phyloP scores from a whole-genome alignment of 805 yeast genomes.

The Zygosaccharomyces lentus region DNA sequence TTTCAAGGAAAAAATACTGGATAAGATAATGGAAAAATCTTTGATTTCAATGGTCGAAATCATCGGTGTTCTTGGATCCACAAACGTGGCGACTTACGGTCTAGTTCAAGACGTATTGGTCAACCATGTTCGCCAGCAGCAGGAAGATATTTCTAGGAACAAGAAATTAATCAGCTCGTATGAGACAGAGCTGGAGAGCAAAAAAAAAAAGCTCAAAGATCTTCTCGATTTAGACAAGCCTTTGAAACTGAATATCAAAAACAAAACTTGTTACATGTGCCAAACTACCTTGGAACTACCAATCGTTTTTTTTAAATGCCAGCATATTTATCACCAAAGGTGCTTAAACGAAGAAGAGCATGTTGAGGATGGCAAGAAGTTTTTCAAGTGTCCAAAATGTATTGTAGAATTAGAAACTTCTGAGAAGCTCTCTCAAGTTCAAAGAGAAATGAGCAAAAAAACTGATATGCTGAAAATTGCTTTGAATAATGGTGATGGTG shows the following conservation, averaged over 20 bases:
- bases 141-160: slow-evolving; percentile 65
- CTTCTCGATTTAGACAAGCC: slow-evolving; percentile 39
- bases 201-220: slow-evolving; percentile 49
- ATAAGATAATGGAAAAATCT: slow-evolving; percentile 47
- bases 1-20: slow-evolving; percentile 44
- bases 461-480: slow-evolving; percentile 58
- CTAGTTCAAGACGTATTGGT: slow-evolving; percentile 64
- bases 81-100: slow-evolving; percentile 65
- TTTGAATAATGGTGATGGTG: slow-evolving; percentile 43
- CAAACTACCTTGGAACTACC: slow-evolving; percentile 67
- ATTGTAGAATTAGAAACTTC: slow-evolving; percentile 65
- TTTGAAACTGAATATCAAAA: slow-evolving; percentile 45
- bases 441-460: slow-evolving; percentile 57
- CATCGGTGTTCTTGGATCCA: slow-evolving; percentile 59
- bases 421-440: slow-evolving; percentile 52
- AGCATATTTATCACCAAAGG: slow-evolving; percentile 79
- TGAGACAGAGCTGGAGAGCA: slow-evolving; percentile 56
- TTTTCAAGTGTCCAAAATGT: slow-evolving; percentile 68
- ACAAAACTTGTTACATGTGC: slow-evolving; percentile 64
- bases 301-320: slow-evolving; percentile 76
- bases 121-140: slow-evolving; percentile 54
- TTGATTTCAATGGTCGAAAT: slow-evolving; percentile 72
- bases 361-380: slow-evolving; percentile 16
- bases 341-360: slow-evolving; percentile 55
- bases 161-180: slow-evolving; percentile 63